A percentile compares a stretch with the other conserved stretches of the same genome.
phyloP scores from a whole-genome alignment of 441 rosid genomes.

The Populus trichocarpa region DNA sequence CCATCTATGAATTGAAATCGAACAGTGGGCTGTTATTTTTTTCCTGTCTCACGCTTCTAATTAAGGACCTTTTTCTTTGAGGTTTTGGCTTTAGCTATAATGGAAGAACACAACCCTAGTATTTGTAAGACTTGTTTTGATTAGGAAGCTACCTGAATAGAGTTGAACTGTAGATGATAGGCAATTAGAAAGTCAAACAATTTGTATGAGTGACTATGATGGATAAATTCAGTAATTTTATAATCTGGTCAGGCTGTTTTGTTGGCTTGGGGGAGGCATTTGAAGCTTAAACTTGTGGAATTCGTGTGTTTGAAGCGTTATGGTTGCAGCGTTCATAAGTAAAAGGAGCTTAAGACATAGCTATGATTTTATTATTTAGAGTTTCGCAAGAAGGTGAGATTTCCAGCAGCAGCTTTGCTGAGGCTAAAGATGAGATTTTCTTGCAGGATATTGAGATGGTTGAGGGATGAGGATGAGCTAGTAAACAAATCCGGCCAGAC shows the following conservation, averaged over 20 bases:
- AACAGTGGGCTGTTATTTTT: not conserved
- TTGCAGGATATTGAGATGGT: constrained; percentile 79
- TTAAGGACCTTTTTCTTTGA: not conserved
- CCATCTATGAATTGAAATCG: not conserved
- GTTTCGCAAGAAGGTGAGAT: not conserved
- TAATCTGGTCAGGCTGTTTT: no score
- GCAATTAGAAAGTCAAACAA: no score
- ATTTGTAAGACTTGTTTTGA: not conserved
- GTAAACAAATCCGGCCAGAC: constrained; percentile 34
- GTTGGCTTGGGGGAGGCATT: no score
- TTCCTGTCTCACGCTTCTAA: not conserved
- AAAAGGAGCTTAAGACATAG: not conserved
- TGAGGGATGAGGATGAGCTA: constrained; percentile 65
- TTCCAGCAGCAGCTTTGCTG: not conserved
- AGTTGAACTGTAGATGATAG: no score
- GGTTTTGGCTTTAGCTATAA: not conserved
- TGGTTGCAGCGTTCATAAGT: no score
- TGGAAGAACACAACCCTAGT: not conserved
- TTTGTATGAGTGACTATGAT: no score
- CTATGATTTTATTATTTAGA: not conserved
- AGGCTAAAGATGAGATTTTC: constrained; percentile 4
- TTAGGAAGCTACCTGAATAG: not conserved
- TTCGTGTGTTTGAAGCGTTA: no score
- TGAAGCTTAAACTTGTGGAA: no score
- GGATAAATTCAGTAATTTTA: no score